Percentiles rank a stretch among this genome's conserved stretches.
Evolutionary conservation across 202 grass and related monocot genomes (phyloP).

Genomic region (Dendrocalamus latiflorus): DNA sequence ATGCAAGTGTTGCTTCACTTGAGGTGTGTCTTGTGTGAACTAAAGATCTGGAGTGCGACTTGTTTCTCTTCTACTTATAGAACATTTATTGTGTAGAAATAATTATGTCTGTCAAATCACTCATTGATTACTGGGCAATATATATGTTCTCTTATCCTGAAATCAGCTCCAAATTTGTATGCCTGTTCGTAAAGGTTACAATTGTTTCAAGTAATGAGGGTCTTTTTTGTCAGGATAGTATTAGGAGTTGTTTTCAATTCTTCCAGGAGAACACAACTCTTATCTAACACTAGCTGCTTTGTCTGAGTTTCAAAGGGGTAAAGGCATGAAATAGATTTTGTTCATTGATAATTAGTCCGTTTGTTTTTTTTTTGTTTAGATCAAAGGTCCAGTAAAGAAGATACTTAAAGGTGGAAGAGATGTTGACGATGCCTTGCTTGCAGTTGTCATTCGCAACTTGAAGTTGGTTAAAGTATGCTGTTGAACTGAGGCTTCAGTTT

Average conservation of each 20-base stretch:
- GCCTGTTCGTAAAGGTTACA: background rate
- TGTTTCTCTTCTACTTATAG: background rate
- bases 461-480: conserved; percentile 74
- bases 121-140: background rate
- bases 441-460: conserved; percentile 82
- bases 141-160: background rate
- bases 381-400: conserved; percentile 65
- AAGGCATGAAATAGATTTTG: background rate
- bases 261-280: background rate
- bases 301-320: background rate
- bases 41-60: background rate
- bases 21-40: conserved; percentile 52
- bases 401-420: conserved; percentile 70
- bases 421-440: conserved; percentile 73
- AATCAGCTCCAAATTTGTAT: background rate
- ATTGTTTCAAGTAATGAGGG: background rate
- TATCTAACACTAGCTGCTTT: background rate
- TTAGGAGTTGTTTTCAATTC: background rate
- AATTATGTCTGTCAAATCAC: background rate
- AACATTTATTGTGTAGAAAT: background rate
- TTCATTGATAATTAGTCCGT: conserved; percentile 4
- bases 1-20: conserved; percentile 68
- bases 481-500: conserved; percentile 4
- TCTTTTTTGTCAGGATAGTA: background rate
- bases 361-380: conserved; percentile 40